Evolutionary conservation across 208 protist species (phyloP), one percentile per base, ranked within the genome.

Genomic region (Leishmania gerbilli): DNA sequence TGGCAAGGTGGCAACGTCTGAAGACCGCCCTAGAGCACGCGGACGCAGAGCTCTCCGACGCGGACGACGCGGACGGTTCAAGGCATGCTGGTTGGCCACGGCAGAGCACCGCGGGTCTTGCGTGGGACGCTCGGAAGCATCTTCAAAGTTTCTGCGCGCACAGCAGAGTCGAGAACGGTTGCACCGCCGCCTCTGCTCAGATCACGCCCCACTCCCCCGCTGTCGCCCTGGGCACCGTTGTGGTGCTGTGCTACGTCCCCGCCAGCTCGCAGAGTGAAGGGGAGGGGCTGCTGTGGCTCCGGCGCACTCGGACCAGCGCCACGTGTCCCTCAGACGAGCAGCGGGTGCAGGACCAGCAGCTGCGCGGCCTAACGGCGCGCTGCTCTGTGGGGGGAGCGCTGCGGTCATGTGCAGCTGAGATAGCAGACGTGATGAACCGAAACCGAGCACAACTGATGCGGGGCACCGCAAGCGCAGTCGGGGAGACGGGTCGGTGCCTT

Each of bases 401-500:
- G n/a, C 79, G 71, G 34, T 47, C 31, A 1, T 84, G 79, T 27
- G 67, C 79, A 9, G 77, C 34, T 47, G 75, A 69, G 19, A 75
- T 87, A 47, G 56, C 75, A 31, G 84, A 81, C 31, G 60, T 85
- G 8, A 74, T 87, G 79, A 55, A 31, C 15, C 76, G 78, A 45
- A 87, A 87, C 62, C 77, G 83, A 7, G 40, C 55, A 51, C 87
- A 90, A 34, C 78, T 87, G 42, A n/a, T 83, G 47, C 74, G 37
- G 13, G 84, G 83, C 37, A 81, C 21, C 80, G 75, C 53, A 19
- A 31, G n/a, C 37, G 42, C 53, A 58, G 65, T 27, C 17, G 76
- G 42, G 1, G 81, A 85, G 71, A 55, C 45, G 60, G 68, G 76
- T 49, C 79, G 71, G 40, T 55, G 49, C 55, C 51, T 53, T 21